Percentiles rank a stretch among this genome's conserved stretches.
Conservation (phyloP, 208 protist genomes). For the Leishmania braziliensis region DNA sequence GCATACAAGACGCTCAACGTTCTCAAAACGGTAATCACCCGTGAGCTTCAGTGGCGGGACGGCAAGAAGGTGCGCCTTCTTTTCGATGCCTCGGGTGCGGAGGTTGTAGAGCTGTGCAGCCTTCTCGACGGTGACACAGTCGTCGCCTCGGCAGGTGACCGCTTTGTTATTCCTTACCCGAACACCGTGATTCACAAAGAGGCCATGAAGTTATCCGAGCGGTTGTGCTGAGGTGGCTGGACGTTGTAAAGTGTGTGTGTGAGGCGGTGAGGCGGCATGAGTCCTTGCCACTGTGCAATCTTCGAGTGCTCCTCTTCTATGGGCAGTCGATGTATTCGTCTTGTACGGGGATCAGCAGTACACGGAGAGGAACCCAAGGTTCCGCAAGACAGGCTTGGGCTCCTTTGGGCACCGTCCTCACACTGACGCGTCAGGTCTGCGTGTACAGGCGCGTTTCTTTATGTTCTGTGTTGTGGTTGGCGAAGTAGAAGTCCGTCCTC, state of each 20-base stretch:
- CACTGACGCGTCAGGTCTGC: neutral
- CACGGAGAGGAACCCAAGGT: neutral
- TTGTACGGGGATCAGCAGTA: neutral
- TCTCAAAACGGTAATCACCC: slow-evolving; percentile 70
- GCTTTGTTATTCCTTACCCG: slow-evolving; percentile 84
- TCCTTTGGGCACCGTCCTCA: no score
- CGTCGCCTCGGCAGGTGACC: slow-evolving; percentile 83
- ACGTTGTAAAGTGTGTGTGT: neutral
- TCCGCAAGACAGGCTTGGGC: neutral
- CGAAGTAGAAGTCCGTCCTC: neutral
- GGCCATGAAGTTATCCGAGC: slow-evolving; percentile 50
- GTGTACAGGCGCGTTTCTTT: neutral
- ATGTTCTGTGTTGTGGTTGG: neutral
- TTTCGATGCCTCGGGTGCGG: slow-evolving; percentile 75
- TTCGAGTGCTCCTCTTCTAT: neutral
- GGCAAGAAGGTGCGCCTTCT: slow-evolving; percentile 76
- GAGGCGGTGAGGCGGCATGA: neutral
- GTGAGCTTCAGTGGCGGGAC: slow-evolving; percentile 83
- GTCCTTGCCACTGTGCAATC: neutral
- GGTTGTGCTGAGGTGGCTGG: slow-evolving; percentile 2
- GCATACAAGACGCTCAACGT: slow-evolving; percentile 80
- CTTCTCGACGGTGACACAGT: slow-evolving; percentile 68
- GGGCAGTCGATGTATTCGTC: neutral
- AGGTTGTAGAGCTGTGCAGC: slow-evolving; percentile 55
- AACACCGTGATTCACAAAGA: slow-evolving; percentile 71